Conservation (phyloP, 345 rosid species). For the Rhodamnia rubescens region DNA sequence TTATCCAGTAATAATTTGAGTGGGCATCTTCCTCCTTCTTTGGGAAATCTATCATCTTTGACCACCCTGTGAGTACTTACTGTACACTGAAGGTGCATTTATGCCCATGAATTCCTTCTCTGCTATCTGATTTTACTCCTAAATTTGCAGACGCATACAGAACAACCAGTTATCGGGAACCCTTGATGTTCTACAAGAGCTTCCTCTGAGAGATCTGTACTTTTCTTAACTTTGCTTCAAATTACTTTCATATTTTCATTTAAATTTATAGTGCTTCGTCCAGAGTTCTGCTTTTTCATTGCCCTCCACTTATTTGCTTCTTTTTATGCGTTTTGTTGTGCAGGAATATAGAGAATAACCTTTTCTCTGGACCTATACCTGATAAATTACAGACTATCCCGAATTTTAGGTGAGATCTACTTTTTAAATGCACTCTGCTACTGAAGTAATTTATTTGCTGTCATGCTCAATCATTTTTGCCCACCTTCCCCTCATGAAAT, state of each 20-base stretch:
- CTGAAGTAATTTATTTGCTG: neutral
- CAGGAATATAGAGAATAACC: slow-evolving; percentile 93
- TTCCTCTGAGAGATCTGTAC: slow-evolving; percentile 80
- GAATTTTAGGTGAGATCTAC: slow-evolving; percentile 34
- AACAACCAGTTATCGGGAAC: slow-evolving; percentile 80
- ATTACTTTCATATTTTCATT: neutral
- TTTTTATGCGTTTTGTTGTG: neutral
- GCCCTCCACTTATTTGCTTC: neutral
- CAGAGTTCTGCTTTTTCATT: neutral
- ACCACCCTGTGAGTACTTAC: slow-evolving; percentile 65
- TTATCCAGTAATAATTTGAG: slow-evolving; percentile 75
- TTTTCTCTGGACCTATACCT: slow-evolving; percentile 84
- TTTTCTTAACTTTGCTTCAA: slow-evolving; percentile 12
- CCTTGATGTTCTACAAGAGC: slow-evolving; percentile 75
- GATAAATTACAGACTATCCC: slow-evolving; percentile 62
- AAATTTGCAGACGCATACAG: slow-evolving; percentile 70
- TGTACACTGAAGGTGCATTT: neutral
- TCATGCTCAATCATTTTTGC: neutral
- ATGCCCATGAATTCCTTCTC: neutral
- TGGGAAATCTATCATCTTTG: slow-evolving; percentile 42
- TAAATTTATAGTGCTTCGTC: neutral
- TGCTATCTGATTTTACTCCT: slow-evolving; percentile 18
- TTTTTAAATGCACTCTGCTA: neutral
- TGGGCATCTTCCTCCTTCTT: slow-evolving; percentile 72
- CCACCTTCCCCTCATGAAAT: neutral